Evolutionary conservation across 1,284 basidiomycete species (phyloP), one percentile per base, ranked within the genome.

Genomic region (Cryptococcus hybrid): DNA sequence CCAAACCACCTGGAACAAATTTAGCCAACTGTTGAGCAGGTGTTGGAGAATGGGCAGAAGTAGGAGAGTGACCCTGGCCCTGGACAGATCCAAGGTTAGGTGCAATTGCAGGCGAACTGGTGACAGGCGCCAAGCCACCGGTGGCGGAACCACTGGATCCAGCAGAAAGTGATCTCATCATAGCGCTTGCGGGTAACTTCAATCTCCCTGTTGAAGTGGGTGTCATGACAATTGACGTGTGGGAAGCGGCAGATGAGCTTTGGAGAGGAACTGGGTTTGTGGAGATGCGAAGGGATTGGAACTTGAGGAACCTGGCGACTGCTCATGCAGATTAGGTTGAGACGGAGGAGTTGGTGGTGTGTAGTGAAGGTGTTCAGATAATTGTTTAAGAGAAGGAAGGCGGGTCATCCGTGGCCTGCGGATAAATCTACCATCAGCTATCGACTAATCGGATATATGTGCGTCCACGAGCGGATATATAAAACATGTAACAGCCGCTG

Each of bases 281-380:
- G 1, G 74, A 66, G 12, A 85, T 85, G 0, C 85, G 85, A 2
- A 80, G 79, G 86, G 82, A 87, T 87, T 5, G 80, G 82, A 11
- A 42, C 7, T 40, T n/a, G 50, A 51, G 24, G 80, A 78, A 2
- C 86, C 88, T 66, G 89, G 88, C 38, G 81, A 78, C 11, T 83
- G 83, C 77, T 1, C 75, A 71, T 6, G 85, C 9, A 44, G 53
- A 53, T 58, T 58, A 45, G 59, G 51, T 11, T 56, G 56, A 11
- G 66, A 54, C 6, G 63, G 48, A 9, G 60, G 47, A 39, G 49
- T 12, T 38, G 52, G 45, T 40, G 56, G 57, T 44, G 52, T 55
- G 47, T 36, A 56, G 47, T 65, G 60, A 1, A 69, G 60, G 39
- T 61, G 68, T 15, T 65, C 61, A 1, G 69, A 64, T 36, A 75